phyloP scores from a whole-genome alignment of 2,329 filamentous ascomycete genomes.

The Fusarium begoniae region DNA sequence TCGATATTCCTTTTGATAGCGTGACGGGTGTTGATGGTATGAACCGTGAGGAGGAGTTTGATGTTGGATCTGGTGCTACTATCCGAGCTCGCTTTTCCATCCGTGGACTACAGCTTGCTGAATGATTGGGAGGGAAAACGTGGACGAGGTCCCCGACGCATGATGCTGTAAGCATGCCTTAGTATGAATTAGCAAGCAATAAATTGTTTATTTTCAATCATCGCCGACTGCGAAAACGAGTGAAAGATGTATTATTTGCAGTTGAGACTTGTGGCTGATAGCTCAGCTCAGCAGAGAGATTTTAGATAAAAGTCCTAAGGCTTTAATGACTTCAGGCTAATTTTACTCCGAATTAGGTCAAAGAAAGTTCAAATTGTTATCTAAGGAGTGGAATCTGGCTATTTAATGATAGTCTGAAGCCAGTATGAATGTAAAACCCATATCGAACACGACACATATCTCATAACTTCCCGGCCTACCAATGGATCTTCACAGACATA shows the following conservation, averaged over 20 bases:
- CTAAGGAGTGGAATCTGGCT: background rate
- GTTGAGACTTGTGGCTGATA: too few species aligned
- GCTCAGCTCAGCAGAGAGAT: too few species aligned
- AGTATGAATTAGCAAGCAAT: slow-evolving; percentile 20
- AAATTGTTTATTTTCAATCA: accelerated
- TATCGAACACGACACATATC: accelerated
- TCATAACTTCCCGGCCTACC: background rate
- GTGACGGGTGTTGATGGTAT: slow-evolving; percentile 23
- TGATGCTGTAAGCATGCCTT: background rate
- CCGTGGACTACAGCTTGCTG: slow-evolving; percentile 29
- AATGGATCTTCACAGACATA: too few species aligned
- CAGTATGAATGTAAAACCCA: accelerated
- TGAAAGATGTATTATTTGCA: too few species aligned
- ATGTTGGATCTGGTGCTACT: slow-evolving; percentile 33
- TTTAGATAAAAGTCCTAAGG: background rate
- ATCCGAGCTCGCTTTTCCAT: slow-evolving; percentile 32
- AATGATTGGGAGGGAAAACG: background rate
- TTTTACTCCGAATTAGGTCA: accelerated
- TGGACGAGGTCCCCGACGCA: background rate
- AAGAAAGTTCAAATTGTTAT: background rate
- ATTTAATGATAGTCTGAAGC: background rate
- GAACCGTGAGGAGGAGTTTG: slow-evolving; percentile 24
- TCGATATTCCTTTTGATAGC: slow-evolving; percentile 27
- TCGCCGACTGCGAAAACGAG: accelerated
- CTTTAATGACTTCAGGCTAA: accelerated